Evolutionary conservation across 768 basidiomycete genomes (phyloP).

Genomic region (Russula emetica): DNA sequence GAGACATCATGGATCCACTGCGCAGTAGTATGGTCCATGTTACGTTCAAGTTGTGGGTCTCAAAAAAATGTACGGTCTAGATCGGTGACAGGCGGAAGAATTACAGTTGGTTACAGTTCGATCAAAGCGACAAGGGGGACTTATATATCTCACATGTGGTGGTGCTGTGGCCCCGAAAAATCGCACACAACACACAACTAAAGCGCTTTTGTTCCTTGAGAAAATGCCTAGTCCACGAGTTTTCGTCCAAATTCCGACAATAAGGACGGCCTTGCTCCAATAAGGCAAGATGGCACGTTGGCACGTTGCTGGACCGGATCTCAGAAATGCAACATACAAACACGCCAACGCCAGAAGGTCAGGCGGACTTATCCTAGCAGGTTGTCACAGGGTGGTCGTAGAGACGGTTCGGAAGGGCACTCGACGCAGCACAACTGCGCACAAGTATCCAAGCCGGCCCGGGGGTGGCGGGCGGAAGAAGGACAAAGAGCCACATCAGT

Average conservation of each 20-base stretch:
- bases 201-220: constrained; percentile 12
- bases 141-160: constrained; percentile 19
- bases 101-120: neutral
- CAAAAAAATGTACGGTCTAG: neutral
- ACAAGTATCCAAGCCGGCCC: no score
- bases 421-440: no score
- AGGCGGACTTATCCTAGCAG: neutral
- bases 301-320: neutral
- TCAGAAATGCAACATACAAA: neutral
- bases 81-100: neutral
- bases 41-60: neutral
- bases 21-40: constrained; percentile 12
- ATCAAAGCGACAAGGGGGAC: neutral
- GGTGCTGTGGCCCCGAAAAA: constrained; percentile 1
- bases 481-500: no score
- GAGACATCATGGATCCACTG: constrained; percentile 15
- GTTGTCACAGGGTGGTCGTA: neutral
- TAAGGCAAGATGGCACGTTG: neutral
- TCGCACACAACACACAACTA: constrained; percentile 1
- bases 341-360: neutral
- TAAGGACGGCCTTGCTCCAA: neutral
- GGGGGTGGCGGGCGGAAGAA: no score
- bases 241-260: neutral
- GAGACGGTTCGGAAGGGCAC: neutral
- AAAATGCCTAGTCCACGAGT: constrained; percentile 11